Base-by-base conservation (phyloP, 179 eudicot genomes). In the Sideroxylon spinosum region DNA sequence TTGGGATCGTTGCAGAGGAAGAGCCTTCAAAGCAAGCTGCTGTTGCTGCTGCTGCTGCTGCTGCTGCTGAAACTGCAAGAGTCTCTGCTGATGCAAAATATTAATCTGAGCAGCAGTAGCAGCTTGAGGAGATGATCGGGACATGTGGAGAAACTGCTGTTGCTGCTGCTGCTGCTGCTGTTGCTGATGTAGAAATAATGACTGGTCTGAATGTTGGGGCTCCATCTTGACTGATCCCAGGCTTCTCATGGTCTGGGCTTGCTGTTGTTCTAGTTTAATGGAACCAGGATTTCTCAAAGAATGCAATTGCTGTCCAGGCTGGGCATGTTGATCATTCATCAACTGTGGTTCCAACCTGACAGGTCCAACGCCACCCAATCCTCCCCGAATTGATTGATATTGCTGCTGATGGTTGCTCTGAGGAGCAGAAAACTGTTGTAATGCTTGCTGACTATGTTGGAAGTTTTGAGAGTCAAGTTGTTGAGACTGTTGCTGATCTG, bases 61-160 rank as follows among this genome's bases (percentile, higher is more conserved):
- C 64, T 86, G 93, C 29, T 89, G 90, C 53, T 91, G 97, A 53
- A 84, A 73, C 32, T 91, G 97, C 78, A 89, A 68, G 49, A 86
- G 57, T 84, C 95, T 89, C 76, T 95, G 98, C 71, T 91, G 98
- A 78, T 90, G 92, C 86, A 96, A 83, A 77, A 91, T 76, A 86
- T 85, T 91, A 20, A 88, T 71, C 76, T 91, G 97, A 7, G 89
- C 86, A 20, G 92, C 44, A 37, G 44, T 6, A 1, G 44, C 89
- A 46, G 89, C 90, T 67, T 92, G 97, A 62, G 97, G 85, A 55
- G 91, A 81, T 63, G 89, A 91, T 76, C 99, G 82, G 4, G 96
- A 81, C 91, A 94, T 85, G 17, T 89, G 88, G 82, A 93, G 88
- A 61, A 87, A 87, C 66, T 89, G 91, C 25, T 87, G 87, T 13